A percentile compares a stretch with the other conserved stretches of the same genome.
Evolutionary conservation across 108 stramenopile genomes (phyloP).

Genomic region (Cyclotella choctawhatcheeana): DNA sequence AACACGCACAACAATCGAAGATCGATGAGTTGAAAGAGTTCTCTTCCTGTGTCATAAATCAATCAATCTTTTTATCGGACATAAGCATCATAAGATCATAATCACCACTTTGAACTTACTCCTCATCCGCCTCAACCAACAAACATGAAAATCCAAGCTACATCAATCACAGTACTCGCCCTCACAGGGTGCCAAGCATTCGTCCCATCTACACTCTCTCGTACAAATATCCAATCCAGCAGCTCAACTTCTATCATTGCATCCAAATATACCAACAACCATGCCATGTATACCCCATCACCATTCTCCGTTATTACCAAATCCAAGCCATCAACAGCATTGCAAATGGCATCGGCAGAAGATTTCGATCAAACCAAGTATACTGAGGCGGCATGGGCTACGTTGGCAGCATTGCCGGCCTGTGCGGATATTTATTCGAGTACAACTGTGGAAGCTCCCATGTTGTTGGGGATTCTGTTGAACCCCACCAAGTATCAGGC

Average conservation of each 20-base stretch:
- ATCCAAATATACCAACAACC: background rate
- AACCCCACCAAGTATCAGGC: constrained; percentile 79
- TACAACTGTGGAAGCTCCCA: constrained; percentile 66
- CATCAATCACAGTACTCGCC: background rate
- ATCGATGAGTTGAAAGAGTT: no score
- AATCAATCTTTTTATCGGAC: no score
- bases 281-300: background rate
- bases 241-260: background rate
- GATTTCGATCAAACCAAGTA: constrained; percentile 80
- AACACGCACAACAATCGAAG: no score
- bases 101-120: no score
- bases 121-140: no score
- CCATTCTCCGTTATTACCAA: background rate
- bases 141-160: background rate
- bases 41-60: no score
- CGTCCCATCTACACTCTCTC: constrained; percentile 8
- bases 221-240: background rate
- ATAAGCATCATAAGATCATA: no score
- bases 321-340: background rate
- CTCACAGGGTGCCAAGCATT: background rate
- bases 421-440: constrained; percentile 74
- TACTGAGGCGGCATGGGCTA: constrained; percentile 83
- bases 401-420: constrained; percentile 67
- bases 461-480: constrained; percentile 75
- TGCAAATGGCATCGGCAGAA: constrained; percentile 42